Conservation (phyloP, 192 early-diverging fungal species). For the Backusella australiensis region DNA sequence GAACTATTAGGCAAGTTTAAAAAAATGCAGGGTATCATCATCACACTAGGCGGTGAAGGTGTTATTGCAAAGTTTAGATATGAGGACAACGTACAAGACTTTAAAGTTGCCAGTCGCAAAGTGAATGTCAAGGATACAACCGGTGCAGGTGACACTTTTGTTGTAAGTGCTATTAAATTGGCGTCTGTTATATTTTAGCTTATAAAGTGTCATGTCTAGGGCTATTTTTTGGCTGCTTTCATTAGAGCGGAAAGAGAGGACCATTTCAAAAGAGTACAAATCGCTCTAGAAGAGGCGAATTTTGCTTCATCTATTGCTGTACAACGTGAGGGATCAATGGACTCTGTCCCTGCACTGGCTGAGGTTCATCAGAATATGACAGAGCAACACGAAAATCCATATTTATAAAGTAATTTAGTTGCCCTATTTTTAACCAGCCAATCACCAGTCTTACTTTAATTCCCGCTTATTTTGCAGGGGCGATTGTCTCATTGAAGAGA, state of each 20-base stretch:
- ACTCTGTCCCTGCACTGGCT: constrained; percentile 54
- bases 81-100: constrained; percentile 35
- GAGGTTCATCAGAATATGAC: constrained; percentile 34
- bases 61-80: constrained; percentile 46
- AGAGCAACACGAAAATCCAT: constrained; percentile 4
- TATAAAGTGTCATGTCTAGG: constrained; percentile 36
- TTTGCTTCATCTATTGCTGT: constrained; percentile 68
- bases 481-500: constrained; percentile 1
- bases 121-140: constrained; percentile 55
- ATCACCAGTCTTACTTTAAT: neutral
- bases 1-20: constrained; percentile 45
- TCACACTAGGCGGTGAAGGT: constrained; percentile 72
- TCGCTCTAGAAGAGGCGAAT: constrained; percentile 58
- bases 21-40: constrained; percentile 53
- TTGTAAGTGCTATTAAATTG: constrained; percentile 30
- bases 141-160: constrained; percentile 65
- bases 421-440: constrained; percentile 10
- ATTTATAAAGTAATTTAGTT: neutral
- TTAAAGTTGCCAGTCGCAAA: constrained; percentile 42
- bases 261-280: constrained; percentile 32
- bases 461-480: neutral
- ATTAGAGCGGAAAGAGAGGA: constrained; percentile 36
- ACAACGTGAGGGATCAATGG: constrained; percentile 63
- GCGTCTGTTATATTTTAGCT: neutral
- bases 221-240: constrained; percentile 64